These are phyloP conservation scores for Xylaria sp. DNA, from an alignment of 2,329 filamentous ascomycete genomes.

Conservation along the genomic window DNA sequence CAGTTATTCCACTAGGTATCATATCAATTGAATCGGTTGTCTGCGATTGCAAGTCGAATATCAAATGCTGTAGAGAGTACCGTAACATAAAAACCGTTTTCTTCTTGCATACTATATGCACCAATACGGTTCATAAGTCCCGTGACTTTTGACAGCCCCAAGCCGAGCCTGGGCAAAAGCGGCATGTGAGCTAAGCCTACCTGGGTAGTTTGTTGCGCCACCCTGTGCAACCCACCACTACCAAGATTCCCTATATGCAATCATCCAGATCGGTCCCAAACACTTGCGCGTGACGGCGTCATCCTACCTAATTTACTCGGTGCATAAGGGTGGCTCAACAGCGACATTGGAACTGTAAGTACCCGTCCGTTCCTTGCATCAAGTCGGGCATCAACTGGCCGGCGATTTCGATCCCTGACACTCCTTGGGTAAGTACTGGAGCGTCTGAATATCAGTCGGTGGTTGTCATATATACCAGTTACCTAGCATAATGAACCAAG, in stretches of 20 bases:
- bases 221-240: too few relatives aligned
- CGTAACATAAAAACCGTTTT: too few relatives aligned
- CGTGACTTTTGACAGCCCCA: too few relatives aligned
- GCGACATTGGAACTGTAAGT: background rate
- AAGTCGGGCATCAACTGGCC: background rate
- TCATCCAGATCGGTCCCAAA: slow-evolving; percentile 9
- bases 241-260: slow-evolving; percentile 10
- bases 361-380: slow-evolving; percentile 11
- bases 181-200: too few relatives aligned
- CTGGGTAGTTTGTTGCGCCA: slow-evolving; percentile 2
- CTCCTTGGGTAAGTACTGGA: background rate
- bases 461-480: background rate
- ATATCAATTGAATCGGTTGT: too few relatives aligned
- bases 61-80: too few relatives aligned
- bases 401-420: background rate
- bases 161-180: too few relatives aligned
- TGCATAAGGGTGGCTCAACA: background rate
- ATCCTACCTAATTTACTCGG: background rate
- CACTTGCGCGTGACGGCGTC: slow-evolving; percentile 2
- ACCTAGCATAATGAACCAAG: slow-evolving; percentile 14
- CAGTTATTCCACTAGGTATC: too few relatives aligned
- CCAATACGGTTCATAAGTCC: too few relatives aligned
- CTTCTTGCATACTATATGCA: too few relatives aligned
- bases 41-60: too few relatives aligned
- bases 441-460: slow-evolving; percentile 9